These are phyloP conservation scores for Diaporthe eres DNA, from an alignment of 2,329 filamentous ascomycete genomes.

Conservation along the genomic window DNA sequence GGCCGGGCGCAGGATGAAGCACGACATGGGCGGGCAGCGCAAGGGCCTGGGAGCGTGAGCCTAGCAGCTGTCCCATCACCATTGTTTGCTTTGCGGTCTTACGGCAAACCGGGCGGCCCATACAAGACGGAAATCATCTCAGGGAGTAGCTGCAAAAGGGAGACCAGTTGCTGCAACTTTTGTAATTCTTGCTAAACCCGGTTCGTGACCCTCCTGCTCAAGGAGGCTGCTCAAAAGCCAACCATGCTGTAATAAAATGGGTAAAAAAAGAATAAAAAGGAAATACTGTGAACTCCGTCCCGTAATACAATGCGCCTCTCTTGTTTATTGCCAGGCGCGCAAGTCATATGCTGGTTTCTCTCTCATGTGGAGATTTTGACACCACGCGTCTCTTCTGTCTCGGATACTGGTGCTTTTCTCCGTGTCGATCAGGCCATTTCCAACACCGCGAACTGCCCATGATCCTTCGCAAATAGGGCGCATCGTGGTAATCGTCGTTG, in stretches of 20 bases:
- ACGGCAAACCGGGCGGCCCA: background rate
- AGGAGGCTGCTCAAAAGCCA: slow-evolving; percentile 1
- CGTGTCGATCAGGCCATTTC: background rate
- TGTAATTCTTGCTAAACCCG: slow-evolving; percentile 21
- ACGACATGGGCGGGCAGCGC: slow-evolving; percentile 63
- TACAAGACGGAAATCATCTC: background rate
- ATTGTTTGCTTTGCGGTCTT: background rate
- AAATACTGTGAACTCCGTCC: slow-evolving; percentile 37
- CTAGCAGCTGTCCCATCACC: background rate
- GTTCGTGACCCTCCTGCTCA: background rate
- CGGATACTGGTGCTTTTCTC: background rate
- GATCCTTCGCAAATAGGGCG: slow-evolving; percentile 3
- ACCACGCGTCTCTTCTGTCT: background rate
- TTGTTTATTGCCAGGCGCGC: slow-evolving; percentile 21
- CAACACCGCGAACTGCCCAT: too few relatives aligned
- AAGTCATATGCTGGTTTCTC: background rate
- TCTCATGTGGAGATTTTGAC: background rate
- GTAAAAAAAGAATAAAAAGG: background rate
- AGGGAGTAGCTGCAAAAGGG: slow-evolving; percentile 11
- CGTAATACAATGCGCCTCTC: slow-evolving; percentile 33
- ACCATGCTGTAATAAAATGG: slow-evolving; percentile 37
- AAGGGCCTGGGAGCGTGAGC: slow-evolving; percentile 67
- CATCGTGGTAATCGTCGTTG: background rate
- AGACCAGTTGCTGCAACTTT: slow-evolving; percentile 34
- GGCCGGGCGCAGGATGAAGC: slow-evolving; percentile 69